A percentile compares a stretch with the other conserved stretches of the same genome.
Evolutionary conservation across 352 stramenopile genomes (phyloP).

Genomic region (Pelagophyceae sp.): DNA sequence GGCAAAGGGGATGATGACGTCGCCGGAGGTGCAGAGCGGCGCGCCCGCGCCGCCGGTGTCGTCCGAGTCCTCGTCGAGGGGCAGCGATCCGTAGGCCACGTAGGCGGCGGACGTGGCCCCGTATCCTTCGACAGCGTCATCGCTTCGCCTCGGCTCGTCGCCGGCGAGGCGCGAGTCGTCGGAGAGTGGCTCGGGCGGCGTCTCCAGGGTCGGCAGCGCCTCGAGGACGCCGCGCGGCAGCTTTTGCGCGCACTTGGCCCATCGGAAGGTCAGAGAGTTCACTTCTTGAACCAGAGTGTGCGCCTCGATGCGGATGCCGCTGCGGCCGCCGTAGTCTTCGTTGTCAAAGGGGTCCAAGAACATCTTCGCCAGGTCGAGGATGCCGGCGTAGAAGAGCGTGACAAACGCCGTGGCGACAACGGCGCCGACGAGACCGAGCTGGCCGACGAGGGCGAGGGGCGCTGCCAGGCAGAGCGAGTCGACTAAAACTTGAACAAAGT

Average conservation of each 20-base stretch:
- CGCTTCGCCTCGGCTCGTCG: no score
- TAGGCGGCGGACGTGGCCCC: no score
- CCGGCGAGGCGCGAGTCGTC: no score
- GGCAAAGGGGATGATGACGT: no score
- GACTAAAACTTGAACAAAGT: constrained; percentile 63
- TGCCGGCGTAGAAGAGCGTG: constrained; percentile 58
- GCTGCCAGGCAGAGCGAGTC: constrained; percentile 64
- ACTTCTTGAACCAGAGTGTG: neutral
- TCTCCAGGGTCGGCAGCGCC: no score
- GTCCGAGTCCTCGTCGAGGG: no score
- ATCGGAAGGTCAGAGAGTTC: neutral
- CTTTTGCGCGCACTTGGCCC: neutral
- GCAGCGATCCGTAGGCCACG: no score
- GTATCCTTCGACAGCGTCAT: no score
- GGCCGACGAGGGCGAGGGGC: constrained; percentile 47
- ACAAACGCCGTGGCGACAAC: constrained; percentile 54
- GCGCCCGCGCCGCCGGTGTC: no score
- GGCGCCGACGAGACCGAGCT: constrained; percentile 26
- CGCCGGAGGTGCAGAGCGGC: no score
- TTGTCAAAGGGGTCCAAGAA: constrained; percentile 67
- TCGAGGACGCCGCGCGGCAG: neutral
- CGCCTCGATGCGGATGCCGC: neutral
- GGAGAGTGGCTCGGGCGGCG: no score
- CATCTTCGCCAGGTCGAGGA: constrained; percentile 62
- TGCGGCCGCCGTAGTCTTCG: constrained; percentile 29